Base-by-base conservation (phyloP, 2,329 filamentous ascomycete species). In the Paracorniculantispora psalliotae region DNA sequence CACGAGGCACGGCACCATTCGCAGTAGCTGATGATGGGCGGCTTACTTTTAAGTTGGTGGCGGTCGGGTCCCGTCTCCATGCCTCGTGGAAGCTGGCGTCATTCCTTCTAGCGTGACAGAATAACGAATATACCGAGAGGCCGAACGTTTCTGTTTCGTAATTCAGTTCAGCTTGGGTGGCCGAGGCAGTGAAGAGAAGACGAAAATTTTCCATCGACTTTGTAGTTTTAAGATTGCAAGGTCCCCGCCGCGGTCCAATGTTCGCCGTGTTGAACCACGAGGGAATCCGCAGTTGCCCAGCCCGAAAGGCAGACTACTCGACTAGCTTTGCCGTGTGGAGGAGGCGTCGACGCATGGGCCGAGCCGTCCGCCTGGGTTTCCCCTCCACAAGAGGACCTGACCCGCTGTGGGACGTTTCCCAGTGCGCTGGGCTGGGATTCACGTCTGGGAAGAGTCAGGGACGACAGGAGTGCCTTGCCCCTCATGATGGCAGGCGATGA, bases 351-450 rank as follows among this genome's bases (percentile, higher is more conserved):
- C n/a, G 12, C 15, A 49, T 57, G 54, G 54, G 33, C 54, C 54
- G 35, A 57, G 30, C 54, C 44, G 54, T 57, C 33, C 23, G 33
- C 33, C 43, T 28, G 44, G 46, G 8, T 6, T 41, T 41, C 54
- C 54, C 49, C 54, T 44, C 48, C 54, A 43, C 39, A 19, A 8
- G n/a, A 46, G 17, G 30, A 25, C 6, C n/a, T 25, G 50, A 28
- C 54, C 54, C 54, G 54, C 54, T 49, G 44, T 23, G 54, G 54
- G 21, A 55, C 28, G 26, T 9, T 43, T 26, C 13, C 53, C 30
- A 56, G 41, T 39, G 21, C 23, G 25, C 48, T 37, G 48, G 48
- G 30, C 41, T 55, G 39, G 52, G 43, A 37, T 47, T 55, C 28
- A 52, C 13, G 54, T n/a, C 33, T n/a, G 23, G 35, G 23, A 49